These are phyloP conservation scores for Phytopythium mirpurense DNA, from an alignment of 352 stramenopile genomes.

Conservation along the genomic window DNA sequence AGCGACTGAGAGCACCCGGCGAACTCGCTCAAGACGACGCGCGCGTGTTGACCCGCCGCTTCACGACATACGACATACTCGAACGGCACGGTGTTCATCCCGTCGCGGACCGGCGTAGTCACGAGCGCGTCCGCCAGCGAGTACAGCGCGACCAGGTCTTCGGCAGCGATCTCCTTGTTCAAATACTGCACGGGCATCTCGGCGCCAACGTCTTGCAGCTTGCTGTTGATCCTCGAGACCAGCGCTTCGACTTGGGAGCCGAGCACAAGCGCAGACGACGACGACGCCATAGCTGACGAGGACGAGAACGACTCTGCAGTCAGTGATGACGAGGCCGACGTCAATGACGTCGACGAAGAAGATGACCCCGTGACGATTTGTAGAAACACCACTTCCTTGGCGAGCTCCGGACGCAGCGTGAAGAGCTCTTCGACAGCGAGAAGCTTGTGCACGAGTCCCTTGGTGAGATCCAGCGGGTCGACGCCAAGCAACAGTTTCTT, in stretches of 20 bases:
- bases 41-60: constrained; percentile 53
- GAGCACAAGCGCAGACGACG: constrained; percentile 55
- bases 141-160: constrained; percentile 88
- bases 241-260: constrained; percentile 86
- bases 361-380: constrained; percentile 84
- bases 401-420: constrained; percentile 82
- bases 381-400: constrained; percentile 92
- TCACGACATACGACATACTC: constrained; percentile 88
- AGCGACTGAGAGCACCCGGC: constrained; percentile 86
- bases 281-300: constrained; percentile 6
- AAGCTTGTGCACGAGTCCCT: constrained; percentile 90
- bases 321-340: not conserved
- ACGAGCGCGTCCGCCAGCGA: constrained; percentile 78
- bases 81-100: constrained; percentile 91
- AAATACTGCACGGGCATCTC: constrained; percentile 89
- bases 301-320: constrained; percentile 5
- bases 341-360: not conserved
- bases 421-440: constrained; percentile 88
- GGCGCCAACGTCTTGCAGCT: constrained; percentile 84
- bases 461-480: constrained; percentile 84
- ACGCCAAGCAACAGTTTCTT: constrained; percentile 85
- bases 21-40: constrained; percentile 90
- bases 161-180: constrained; percentile 82
- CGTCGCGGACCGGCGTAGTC: constrained; percentile 84
- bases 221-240: constrained; percentile 90